Conservation (phyloP, 208 protist genomes). For the Acanthamoeba lugdunensis region DNA sequence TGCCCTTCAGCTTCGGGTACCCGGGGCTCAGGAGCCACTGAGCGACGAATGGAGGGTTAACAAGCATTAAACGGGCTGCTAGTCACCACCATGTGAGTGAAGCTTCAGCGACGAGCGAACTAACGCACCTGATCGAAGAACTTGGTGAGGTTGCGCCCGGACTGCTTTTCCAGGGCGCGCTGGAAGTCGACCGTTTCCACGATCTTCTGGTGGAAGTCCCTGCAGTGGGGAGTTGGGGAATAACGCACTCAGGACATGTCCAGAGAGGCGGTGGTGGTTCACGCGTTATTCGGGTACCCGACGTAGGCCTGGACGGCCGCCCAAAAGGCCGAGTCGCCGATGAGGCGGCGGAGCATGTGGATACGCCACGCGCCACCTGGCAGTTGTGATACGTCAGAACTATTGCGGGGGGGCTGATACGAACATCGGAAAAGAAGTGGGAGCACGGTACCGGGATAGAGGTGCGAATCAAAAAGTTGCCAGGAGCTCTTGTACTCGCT, state of each 20-base stretch:
- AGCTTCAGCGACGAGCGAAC: not conserved
- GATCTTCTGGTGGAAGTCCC: slow-evolving; percentile 21
- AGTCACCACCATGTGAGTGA: no score
- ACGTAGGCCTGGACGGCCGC: not conserved
- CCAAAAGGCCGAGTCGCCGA: slow-evolving; percentile 49
- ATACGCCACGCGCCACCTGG: slow-evolving; percentile 32
- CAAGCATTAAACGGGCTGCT: not conserved
- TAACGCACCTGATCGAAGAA: slow-evolving; percentile 11
- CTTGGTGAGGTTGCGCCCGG: slow-evolving; percentile 37
- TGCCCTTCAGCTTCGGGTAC: slow-evolving; percentile 39
- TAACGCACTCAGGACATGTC: not conserved
- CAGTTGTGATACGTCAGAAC: not conserved
- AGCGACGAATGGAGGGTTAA: not conserved
- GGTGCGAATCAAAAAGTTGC: slow-evolving; percentile 48
- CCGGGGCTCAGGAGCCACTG: slow-evolving; percentile 49
- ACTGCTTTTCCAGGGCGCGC: slow-evolving; percentile 34
- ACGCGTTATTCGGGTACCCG: not conserved
- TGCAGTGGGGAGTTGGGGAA: not conserved
- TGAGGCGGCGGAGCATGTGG: slow-evolving; percentile 33
- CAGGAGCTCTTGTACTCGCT: slow-evolving; percentile 34
- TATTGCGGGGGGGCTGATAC: no score
- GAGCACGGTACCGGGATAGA: not conserved
- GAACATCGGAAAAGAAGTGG: not conserved
- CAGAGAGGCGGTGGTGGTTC: not conserved
- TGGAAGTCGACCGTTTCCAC: slow-evolving; percentile 61